Conservation (phyloP, 352 stramenopile genomes). For the Blastocystis sp. region DNA sequence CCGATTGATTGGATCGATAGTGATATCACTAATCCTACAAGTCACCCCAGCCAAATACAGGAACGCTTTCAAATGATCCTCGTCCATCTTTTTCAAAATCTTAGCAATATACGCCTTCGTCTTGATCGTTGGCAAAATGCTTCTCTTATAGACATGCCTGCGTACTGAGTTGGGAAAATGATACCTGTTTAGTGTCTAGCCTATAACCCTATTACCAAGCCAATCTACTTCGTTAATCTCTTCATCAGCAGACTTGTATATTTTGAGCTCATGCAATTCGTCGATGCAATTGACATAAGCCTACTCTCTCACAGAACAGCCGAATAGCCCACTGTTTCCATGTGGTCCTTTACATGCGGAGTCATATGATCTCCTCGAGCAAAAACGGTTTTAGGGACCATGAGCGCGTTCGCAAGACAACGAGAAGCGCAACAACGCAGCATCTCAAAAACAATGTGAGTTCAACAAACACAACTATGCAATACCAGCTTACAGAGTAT, state of each 20-base stretch:
- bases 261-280: not conserved
- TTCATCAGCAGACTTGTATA: not conserved
- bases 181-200: constrained; percentile 26
- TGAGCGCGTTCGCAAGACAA: not conserved
- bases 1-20: constrained; percentile 46
- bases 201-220: not conserved
- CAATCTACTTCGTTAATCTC: not conserved
- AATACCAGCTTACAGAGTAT: constrained; percentile 41
- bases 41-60: not conserved
- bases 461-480: not conserved
- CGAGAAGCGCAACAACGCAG: not conserved
- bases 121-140: constrained; percentile 32
- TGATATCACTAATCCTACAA: constrained; percentile 5
- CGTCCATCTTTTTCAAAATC: not conserved
- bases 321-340: not conserved
- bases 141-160: constrained; percentile 30
- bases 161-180: constrained; percentile 50
- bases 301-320: not conserved
- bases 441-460: not conserved
- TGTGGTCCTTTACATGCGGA: not conserved
- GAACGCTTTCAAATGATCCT: constrained; percentile 11
- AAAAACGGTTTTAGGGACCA: not conserved
- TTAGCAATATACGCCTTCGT: constrained; percentile 48
- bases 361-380: not conserved
- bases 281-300: not conserved